Evolutionary conservation across 345 rosid species (phyloP).

Genomic region (Leavenworthia alabamica): DNA sequence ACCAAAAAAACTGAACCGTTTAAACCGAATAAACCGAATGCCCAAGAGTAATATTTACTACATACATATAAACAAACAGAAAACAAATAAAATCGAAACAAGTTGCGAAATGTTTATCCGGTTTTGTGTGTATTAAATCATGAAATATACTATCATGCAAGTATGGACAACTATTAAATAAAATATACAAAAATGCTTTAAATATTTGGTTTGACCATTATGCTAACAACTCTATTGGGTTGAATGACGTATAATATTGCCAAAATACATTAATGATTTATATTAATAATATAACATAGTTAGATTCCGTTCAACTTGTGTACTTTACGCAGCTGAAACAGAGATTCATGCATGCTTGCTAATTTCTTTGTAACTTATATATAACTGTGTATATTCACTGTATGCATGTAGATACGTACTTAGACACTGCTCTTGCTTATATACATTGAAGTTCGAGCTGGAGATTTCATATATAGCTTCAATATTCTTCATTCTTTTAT

Average conservation of each 20-base stretch:
- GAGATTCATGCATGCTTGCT: conserved; percentile 22
- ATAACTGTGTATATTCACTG: not conserved
- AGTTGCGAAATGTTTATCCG: not conserved
- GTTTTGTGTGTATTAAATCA: too few species aligned
- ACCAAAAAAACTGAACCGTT: too few species aligned
- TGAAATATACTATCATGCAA: too few species aligned
- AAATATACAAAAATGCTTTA: not conserved
- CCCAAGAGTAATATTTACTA: too few species aligned
- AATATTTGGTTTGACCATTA: conserved; percentile 8
- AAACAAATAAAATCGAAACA: not conserved
- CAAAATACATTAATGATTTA: conserved; percentile 10
- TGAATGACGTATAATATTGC: conserved; percentile 13
- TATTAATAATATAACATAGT: not conserved
- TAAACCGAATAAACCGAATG: too few species aligned
- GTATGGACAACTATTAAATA: not conserved
- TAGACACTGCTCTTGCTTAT: conserved; percentile 20
- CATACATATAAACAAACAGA: not conserved
- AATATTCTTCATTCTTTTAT: conserved; percentile 8
- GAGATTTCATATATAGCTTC: conserved; percentile 22
- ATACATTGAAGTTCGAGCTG: conserved; percentile 20
- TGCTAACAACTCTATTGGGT: conserved; percentile 9
- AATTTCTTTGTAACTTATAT: not conserved
- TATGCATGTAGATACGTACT: conserved; percentile 20
- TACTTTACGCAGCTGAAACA: conserved; percentile 20
- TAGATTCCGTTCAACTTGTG: conserved; percentile 14